phyloP scores from a whole-genome alignment of 805 yeast genomes.

The Yarrowia porcina region DNA sequence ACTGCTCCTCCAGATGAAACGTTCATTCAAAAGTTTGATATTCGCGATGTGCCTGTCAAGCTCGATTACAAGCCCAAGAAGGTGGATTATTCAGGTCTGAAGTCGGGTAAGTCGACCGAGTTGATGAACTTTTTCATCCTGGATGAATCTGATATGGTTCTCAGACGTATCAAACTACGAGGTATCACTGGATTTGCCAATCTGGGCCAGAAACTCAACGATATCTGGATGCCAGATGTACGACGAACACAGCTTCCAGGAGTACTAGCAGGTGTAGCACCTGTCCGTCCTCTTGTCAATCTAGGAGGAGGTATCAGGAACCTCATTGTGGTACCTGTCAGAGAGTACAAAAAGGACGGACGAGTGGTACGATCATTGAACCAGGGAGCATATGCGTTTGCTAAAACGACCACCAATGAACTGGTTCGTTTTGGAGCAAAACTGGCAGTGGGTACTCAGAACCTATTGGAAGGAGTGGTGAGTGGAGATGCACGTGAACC shows the following conservation, averaged over 20 bases:
- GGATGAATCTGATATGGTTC: constrained; percentile 74
- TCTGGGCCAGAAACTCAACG: constrained; percentile 53
- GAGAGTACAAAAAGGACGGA: constrained; percentile 73
- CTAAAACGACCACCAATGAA: constrained; percentile 76
- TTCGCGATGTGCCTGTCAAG: constrained; percentile 51
- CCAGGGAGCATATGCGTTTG: constrained; percentile 70
- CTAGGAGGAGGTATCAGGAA: constrained; percentile 77
- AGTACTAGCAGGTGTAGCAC: constrained; percentile 78
- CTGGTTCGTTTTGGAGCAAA: constrained; percentile 77
- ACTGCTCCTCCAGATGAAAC: constrained; percentile 33
- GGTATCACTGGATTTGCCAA: constrained; percentile 75
- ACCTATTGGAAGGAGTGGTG: constrained; percentile 73
- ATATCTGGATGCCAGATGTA: constrained; percentile 87
- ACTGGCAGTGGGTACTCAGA: constrained; percentile 84
- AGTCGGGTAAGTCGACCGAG: constrained; percentile 84
- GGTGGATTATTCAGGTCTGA: constrained; percentile 76
- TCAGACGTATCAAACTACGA: constrained; percentile 60
- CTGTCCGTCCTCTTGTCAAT: constrained; percentile 70
- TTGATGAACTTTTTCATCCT: constrained; percentile 83
- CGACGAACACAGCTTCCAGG: constrained; percentile 76
- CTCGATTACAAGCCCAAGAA: constrained; percentile 91
- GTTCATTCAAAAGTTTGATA: constrained; percentile 63
- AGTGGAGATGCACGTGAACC: constrained; percentile 70
- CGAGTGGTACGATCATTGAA: constrained; percentile 65
- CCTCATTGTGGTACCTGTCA: constrained; percentile 66